Evolutionary conservation across 768 basidiomycete species (phyloP), one percentile per base, ranked within the genome.

Genomic region (Psilocybe cyanescens): DNA sequence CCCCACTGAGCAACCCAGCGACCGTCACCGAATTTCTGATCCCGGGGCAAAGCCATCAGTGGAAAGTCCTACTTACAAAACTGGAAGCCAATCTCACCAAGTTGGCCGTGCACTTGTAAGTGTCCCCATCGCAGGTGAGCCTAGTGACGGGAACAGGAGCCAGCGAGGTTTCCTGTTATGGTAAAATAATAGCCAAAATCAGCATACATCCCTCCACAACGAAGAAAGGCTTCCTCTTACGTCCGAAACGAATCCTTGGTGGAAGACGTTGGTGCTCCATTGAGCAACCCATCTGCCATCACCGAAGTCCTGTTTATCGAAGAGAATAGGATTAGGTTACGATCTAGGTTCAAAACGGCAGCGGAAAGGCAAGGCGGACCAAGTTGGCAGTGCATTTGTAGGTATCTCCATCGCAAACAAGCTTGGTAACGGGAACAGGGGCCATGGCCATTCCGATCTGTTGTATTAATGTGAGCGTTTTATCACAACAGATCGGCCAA

Each of bases 221-320:
- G 24, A 24, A 24, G 24, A 24, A 24, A 24, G 24, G 24, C 24
- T 24, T 24, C 24, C 24, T 24, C 24, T 24, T 17, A 19, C 24
- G 8, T 12, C 49, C 30, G 14, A 30, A 19, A 33, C 24, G 30
- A 55, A n/a, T 28, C 44, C 29, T 6, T 31, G 8, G 48, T 63
- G 62, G 44, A 59, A 55, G 4, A 63, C 58, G 28, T 24, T 44
- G 28, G 62, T 51, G 54, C 30, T 51, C 58, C 62, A 63, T 24
- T 63, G 57, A 33, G 62, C 62, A 14, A 63, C 62, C 62, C 62
- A 63, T 6, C 53, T 29, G n/a, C 57, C 57, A 24, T 60, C 59
- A 2, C 59, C 59, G 31, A 47, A 60, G 33, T 55, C 52, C 59
- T 60, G 24, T 24, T 24, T 24, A 24, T 24, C 24, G 2, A 24